Base-by-base conservation (phyloP, 2,329 filamentous ascomycete species). In the Cordyceps sp. region DNA sequence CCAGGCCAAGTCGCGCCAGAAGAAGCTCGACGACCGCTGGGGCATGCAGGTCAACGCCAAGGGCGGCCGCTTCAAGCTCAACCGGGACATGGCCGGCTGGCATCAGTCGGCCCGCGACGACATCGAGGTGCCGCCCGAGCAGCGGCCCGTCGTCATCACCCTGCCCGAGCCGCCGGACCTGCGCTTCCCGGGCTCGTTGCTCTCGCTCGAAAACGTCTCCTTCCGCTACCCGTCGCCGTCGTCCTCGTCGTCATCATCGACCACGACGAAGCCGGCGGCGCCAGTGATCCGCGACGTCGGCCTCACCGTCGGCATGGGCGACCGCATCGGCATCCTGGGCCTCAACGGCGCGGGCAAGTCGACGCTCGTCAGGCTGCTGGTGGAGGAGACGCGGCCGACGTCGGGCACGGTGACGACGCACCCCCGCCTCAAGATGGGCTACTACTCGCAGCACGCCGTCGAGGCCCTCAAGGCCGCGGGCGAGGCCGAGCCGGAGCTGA, bases 1-100 rank as follows among this genome's bases (percentile, higher is more conserved):
- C n/a, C 80, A 86, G 58, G 83, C 82, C 4, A 86, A 85, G 39
- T 82, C 77, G 5, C 66, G 82, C 1, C 80, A 86, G 55, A 88
- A 85, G 60, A 86, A 84, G 48, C 64, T 92, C 1, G 82, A 92
- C 35, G 77, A 90, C 34, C 64, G 82, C 6, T 80, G 75, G 72
- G 84, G 83, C 0, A 52, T 92, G 43, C 67, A 86, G 45, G 76
- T 83, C 26, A 78, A 61, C 39, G 69, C 73, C 6, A 76, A 66
- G 32, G 84, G 84, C 2, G 70, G 70, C 5, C 62, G 79, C 3
- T 92, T 92, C 62, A 88, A 88, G 54, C 62, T 90, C 22, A 90
- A 82, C 45, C 62, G 79, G 10, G 83, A 92, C 43, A 55, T 78
- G 2, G 59, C 41, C 0, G 84, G 80, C 0, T 82, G 49, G 25